Percentiles rank a stretch among this genome's conserved stretches.
These are phyloP conservation scores for Furculomyces boomerangus DNA, from an alignment of 371 early-diverging fungal species.

Conservation along the genomic window DNA sequence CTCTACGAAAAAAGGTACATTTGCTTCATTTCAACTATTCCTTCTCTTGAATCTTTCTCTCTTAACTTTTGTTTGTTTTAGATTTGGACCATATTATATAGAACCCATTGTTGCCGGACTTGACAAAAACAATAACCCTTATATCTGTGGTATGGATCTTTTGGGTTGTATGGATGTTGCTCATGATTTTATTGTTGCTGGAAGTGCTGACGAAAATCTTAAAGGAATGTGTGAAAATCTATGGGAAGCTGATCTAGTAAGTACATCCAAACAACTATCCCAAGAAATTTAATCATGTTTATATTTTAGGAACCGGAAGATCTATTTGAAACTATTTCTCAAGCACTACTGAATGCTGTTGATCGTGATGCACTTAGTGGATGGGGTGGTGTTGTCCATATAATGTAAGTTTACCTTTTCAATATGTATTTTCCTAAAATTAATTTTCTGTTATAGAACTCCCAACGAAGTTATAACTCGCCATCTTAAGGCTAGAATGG, in stretches of 20 bases:
- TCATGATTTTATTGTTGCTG: conserved; percentile 91
- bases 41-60: neutral
- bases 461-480: conserved; percentile 69
- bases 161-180: conserved; percentile 95
- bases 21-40: conserved; percentile 1
- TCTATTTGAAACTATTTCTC: conserved; percentile 93
- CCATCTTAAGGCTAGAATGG: conserved; percentile 77
- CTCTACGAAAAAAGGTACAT: conserved; percentile 64
- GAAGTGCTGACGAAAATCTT: conserved; percentile 81
- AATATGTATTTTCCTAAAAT: conserved; percentile 8
- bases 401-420: conserved; percentile 38
- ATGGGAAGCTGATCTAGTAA: conserved; percentile 87
- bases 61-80: neutral
- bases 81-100: conserved; percentile 94
- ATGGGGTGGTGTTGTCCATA: conserved; percentile 96
- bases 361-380: conserved; percentile 97
- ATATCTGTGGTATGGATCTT: conserved; percentile 90
- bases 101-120: conserved; percentile 95
- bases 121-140: conserved; percentile 78
- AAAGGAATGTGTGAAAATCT: conserved; percentile 97
- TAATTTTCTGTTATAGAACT: conserved; percentile 24
- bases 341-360: conserved; percentile 91
- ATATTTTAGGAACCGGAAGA: conserved; percentile 61
- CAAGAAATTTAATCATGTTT: conserved; percentile 1
- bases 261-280: neutral